A percentile compares a stretch with the other conserved stretches of the same genome.
Evolutionary conservation across 2,329 filamentous ascomycete species (phyloP).

Genomic region (Amylocarpus encephaloides): DNA sequence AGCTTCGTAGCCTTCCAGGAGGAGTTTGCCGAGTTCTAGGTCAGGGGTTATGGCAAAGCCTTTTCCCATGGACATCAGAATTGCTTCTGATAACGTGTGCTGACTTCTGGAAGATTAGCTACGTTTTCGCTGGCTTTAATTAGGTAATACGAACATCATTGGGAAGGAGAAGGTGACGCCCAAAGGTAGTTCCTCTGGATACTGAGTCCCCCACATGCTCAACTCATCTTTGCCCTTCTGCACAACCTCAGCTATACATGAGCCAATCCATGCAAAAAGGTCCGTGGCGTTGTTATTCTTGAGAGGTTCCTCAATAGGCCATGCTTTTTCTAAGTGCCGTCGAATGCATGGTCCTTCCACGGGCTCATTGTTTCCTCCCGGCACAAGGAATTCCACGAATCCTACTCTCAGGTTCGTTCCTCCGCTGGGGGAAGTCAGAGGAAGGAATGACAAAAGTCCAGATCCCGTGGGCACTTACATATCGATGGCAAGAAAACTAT

Average conservation of each 20-base stretch:
- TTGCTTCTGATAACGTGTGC: constrained; percentile 54
- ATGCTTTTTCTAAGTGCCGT: constrained; percentile 59
- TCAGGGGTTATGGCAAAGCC: constrained; percentile 58
- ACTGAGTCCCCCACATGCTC: constrained; percentile 33
- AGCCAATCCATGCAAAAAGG: constrained; percentile 75
- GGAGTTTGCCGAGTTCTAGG: constrained; percentile 52
- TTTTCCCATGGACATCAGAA: constrained; percentile 63
- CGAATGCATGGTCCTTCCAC: constrained; percentile 17
- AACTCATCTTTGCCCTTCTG: constrained; percentile 42
- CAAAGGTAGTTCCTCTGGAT: constrained; percentile 45
- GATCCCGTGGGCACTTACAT: constrained; percentile 44
- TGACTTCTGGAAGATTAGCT: constrained; percentile 35
- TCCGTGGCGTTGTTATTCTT: constrained; percentile 69
- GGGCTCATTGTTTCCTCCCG: not conserved
- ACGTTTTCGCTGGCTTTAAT: not conserved
- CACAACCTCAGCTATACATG: constrained; percentile 69
- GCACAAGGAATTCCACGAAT: constrained; percentile 54
- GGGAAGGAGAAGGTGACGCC: constrained; percentile 68
- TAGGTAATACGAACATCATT: constrained; percentile 40
- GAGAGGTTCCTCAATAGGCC: constrained; percentile 67
- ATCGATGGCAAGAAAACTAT: constrained; percentile 56
- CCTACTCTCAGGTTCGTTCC: constrained; percentile 64
- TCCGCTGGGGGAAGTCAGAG: constrained; percentile 43
- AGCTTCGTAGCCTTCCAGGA: constrained; percentile 51
- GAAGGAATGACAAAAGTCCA: not conserved